Base-by-base conservation (phyloP, 2,329 filamentous ascomycete species). In the Cercospora nicotianae region DNA sequence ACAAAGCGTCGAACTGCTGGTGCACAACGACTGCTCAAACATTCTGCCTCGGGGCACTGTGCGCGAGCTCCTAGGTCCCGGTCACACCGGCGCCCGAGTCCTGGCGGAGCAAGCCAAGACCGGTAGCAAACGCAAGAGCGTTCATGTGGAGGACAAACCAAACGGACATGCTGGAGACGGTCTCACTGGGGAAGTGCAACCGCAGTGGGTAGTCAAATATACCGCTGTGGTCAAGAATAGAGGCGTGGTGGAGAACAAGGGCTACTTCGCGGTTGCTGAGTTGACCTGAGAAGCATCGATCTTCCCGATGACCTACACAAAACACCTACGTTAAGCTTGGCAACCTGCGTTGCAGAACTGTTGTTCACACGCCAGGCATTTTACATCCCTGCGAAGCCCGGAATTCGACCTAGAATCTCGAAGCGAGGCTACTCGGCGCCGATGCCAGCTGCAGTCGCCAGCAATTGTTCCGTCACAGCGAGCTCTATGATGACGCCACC, bases 181-280 rank as follows among this genome's bases (percentile, higher is more conserved):
- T 0, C 82, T 96, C 66, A 84, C 86, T 72, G 94, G 93, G 4
- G 89, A 97, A 72, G 86, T 98, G 60, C 87, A 88, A 67, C 94
- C 95, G 30, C 89, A 94, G 78, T 99, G 95, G 94, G 95, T 98
- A 30, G 90, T 94, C 73, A 96, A 98, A 79, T 99, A 99, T 79
- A 97, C 94, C 42, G 95, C 95, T 1, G 94, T 98, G 67, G 92
- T 98, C 48, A 91, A 91, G 79, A 91, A 98, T 78, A 86, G 95
- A 64, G 95, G 95, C 13, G 95, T 99, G 8, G 94, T 99, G 72
- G 95, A 99, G 84, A 97, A 95, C 78, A 99, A 98, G 83, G 95
- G 95, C 7, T 98, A 97, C 80, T 97, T 97, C 83, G 94, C 94
- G 1, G 88, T 89, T 20, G 94, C 94, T 3, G 90, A 93, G 36